Evolutionary conservation across 352 stramenopile genomes (phyloP), one percentile per base, ranked within the genome.

Genomic region (Phytophthora foliorum): DNA sequence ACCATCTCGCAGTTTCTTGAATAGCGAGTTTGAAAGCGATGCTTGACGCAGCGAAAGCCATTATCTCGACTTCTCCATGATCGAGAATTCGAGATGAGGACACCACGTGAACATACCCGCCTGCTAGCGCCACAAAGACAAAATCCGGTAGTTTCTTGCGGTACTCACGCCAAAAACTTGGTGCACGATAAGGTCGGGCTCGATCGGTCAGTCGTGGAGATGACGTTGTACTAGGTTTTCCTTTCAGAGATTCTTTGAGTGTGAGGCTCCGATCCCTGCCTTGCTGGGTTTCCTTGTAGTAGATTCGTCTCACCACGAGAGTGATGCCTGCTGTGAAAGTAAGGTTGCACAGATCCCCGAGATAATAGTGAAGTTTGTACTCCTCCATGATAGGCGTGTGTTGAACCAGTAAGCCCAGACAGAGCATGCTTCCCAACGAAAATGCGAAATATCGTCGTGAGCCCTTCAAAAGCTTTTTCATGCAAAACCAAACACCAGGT

Each of bases 1-100:
- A 52, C 2, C 38, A 10, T 45, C 77, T 81, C 9, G 59, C 57
- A 13, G 56, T 6, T 39, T 84, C 72, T 61, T 84, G 69, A 1
- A 71, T 57, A 3, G 50, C 17, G 3, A 84, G 38, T 32, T 84
- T 84, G 41, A 81, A 50, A 2, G 39, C 22, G 5, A 77, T 39
- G 6, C 75, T 17, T 17, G 14, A 14, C 0, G 17, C 79, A 10
- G 46, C 42, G 7, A 56, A 36, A 9, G 46, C 27, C 24, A 64
- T 3, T 10, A 75, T n/a, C 4, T 62, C 13, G 19, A 53, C 19
- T 3, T 42, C 13, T 3, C 59, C 46, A 11, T 38, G 52, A 4
- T 57, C 45, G 1, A 72, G 17, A 2, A 64, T 51, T 32, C 55
- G 34, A 7, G 34, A 7, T 38, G 29, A 6, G 19, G 13, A n/a